phyloP scores from a whole-genome alignment of 1,284 basidiomycete species.

The Papiliotrema flavescens region DNA sequence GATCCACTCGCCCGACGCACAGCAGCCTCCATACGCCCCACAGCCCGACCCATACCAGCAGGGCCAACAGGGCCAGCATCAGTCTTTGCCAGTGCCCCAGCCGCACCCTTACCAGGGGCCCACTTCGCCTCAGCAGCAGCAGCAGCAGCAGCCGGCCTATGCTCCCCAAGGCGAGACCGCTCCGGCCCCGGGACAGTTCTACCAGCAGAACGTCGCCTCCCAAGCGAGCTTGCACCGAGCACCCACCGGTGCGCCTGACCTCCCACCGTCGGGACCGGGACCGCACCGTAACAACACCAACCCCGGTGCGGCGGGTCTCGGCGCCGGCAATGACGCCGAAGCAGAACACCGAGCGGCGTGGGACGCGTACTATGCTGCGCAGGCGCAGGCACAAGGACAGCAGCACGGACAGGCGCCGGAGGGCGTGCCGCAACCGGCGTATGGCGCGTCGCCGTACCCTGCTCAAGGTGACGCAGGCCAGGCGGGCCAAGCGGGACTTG shows the following conservation, averaged over 20 bases:
- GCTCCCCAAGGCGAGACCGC: slow-evolving; percentile 8
- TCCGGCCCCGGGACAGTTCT: slow-evolving; percentile 13
- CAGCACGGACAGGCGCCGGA: slow-evolving; percentile 12
- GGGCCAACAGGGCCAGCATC: slow-evolving; percentile 4
- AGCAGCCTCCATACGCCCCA: slow-evolving; percentile 6
- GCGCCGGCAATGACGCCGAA: slow-evolving; percentile 30
- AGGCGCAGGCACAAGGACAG: slow-evolving; percentile 28
- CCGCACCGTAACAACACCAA: slow-evolving; percentile 26
- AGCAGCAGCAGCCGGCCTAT: slow-evolving; percentile 13
- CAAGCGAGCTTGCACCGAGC: slow-evolving; percentile 14
- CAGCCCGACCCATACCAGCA: slow-evolving; percentile 19
- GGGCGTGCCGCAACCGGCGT: slow-evolving; percentile 9
- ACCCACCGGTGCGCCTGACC: slow-evolving; percentile 24
- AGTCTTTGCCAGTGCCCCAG: slow-evolving; percentile 27
- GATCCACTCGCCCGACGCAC: slow-evolving; percentile 5
- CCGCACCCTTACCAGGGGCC: slow-evolving; percentile 8
- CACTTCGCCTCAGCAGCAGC: neutral
- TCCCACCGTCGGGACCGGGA: slow-evolving; percentile 15
- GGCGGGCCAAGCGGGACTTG: neutral
- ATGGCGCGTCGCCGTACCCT: slow-evolving; percentile 30
- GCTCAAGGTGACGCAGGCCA: neutral
- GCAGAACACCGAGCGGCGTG: slow-evolving; percentile 42
- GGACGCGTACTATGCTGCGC: slow-evolving; percentile 46
- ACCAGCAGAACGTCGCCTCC: slow-evolving; percentile 11
- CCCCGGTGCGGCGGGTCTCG: slow-evolving; percentile 36